Percentiles rank a stretch among this genome's conserved stretches.
phyloP scores from a whole-genome alignment of 2,329 filamentous ascomycete species.

The Rutstroemia sp. region DNA sequence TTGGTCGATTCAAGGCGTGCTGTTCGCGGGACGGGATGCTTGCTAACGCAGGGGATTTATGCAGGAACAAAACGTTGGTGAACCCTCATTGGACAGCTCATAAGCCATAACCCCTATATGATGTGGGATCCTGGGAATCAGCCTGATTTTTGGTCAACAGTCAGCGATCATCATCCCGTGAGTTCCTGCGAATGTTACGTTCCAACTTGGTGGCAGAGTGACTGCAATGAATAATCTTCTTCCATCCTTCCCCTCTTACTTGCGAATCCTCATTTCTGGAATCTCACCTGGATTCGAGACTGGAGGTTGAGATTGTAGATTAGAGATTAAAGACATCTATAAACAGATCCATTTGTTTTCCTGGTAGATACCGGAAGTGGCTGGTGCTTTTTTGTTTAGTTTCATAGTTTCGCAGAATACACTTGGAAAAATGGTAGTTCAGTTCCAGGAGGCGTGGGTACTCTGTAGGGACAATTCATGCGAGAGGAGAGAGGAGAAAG shows the following conservation, averaged over 20 bases:
- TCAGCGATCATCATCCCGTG: slow-evolving; percentile 1
- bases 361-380: background rate
- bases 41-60: background rate
- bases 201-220: too few species aligned
- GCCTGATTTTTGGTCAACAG: background rate
- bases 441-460: too few species aligned
- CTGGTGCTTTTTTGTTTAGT: too few species aligned
- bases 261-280: background rate
- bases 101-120: slow-evolving; percentile 2
- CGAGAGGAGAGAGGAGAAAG: too few species aligned
- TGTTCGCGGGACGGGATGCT: background rate
- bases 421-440: too few species aligned
- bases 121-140: background rate
- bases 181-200: background rate
- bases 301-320: background rate
- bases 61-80: slow-evolving; percentile 5
- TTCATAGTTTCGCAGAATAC: too few species aligned
- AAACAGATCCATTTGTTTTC: background rate
- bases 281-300: background rate
- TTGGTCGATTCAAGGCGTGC: background rate
- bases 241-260: background rate
- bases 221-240: background rate
- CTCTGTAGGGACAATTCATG: too few species aligned
- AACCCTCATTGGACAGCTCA: background rate
- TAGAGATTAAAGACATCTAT: background rate